A percentile compares a stretch with the other conserved stretches of the same genome.
phyloP scores from a whole-genome alignment of 176 grass and related monocot species.

The Puccinellia tenuiflora region DNA sequence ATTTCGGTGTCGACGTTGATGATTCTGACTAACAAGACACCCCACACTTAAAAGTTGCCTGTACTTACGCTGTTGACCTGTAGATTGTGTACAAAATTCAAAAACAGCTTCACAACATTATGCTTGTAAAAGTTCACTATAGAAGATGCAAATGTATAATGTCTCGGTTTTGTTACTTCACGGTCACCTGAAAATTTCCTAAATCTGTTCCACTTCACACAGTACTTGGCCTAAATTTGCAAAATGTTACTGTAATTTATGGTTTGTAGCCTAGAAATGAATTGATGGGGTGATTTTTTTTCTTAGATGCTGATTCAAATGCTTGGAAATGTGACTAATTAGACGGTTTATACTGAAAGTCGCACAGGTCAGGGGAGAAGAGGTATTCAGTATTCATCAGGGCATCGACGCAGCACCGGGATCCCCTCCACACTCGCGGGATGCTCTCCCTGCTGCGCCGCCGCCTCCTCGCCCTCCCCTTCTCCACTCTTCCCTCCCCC shows the following conservation, averaged over 20 bases:
- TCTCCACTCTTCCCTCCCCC: constrained; percentile 18
- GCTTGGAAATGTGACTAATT: not conserved
- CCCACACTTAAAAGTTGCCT: not conserved
- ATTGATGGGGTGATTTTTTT: not conserved
- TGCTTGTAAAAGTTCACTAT: constrained; percentile 22
- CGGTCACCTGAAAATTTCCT: not conserved
- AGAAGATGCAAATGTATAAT: constrained; percentile 25
- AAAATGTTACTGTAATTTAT: not conserved
- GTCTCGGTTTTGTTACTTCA: not conserved
- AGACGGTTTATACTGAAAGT: not conserved
- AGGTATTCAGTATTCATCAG: not conserved
- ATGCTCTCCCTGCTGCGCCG: constrained; percentile 26
- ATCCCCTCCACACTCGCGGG: not conserved
- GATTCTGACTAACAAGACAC: constrained; percentile 34
- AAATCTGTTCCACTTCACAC: not conserved
- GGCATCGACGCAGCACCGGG: not conserved
- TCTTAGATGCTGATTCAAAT: not conserved
- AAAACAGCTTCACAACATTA: not conserved
- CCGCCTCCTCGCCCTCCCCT: not conserved
- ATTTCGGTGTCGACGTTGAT: constrained; percentile 47
- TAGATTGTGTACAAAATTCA: constrained; percentile 48
- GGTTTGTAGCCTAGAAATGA: not conserved
- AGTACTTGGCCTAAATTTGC: not conserved
- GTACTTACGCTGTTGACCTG: constrained; percentile 14
- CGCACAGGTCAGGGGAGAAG: not conserved